These are phyloP conservation scores for Pseudogymnoascus sp. DNA, from an alignment of 2,329 filamentous ascomycete genomes.

Conservation along the genomic window DNA sequence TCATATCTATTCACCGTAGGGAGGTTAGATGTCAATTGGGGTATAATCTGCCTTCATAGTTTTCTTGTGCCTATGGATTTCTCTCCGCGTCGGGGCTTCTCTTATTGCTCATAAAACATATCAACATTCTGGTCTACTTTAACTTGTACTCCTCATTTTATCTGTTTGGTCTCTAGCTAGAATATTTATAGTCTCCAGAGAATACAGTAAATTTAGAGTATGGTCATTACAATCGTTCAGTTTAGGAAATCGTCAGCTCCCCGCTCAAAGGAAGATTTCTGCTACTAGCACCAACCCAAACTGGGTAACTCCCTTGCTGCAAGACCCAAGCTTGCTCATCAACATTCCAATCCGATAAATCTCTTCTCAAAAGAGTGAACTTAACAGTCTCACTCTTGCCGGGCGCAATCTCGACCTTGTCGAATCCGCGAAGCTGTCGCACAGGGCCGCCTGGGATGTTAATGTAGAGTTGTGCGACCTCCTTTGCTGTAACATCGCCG, in stretches of 20 bases:
- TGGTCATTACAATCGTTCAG: background rate
- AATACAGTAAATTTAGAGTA: background rate
- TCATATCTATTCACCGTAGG: too few species aligned
- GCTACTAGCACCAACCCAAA: slow-evolving; percentile 26
- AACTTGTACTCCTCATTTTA: background rate
- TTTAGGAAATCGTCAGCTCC: slow-evolving; percentile 11
- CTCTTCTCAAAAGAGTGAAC: slow-evolving; percentile 64
- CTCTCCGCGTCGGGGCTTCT: background rate
- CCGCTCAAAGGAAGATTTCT: slow-evolving; percentile 23
- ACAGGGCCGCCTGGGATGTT: slow-evolving; percentile 57
- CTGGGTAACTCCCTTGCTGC: slow-evolving; percentile 22
- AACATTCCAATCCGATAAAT: slow-evolving; percentile 81
- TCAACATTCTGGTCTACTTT: background rate
- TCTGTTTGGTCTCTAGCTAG: background rate
- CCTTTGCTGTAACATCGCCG: slow-evolving; percentile 42
- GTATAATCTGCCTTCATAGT: background rate
- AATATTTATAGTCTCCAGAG: background rate
- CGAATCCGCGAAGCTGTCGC: slow-evolving; percentile 69
- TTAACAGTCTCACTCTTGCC: slow-evolving; percentile 58
- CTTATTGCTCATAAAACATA: background rate
- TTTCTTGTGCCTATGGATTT: background rate
- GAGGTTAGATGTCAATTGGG: background rate
- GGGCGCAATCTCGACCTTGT: slow-evolving; percentile 62
- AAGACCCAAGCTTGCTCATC: slow-evolving; percentile 70
- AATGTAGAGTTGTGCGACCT: slow-evolving; percentile 59